Evolutionary conservation across 495 filamentous ascomycete genomes (phyloP).

Genomic region (Tetracladium marchalianum): DNA sequence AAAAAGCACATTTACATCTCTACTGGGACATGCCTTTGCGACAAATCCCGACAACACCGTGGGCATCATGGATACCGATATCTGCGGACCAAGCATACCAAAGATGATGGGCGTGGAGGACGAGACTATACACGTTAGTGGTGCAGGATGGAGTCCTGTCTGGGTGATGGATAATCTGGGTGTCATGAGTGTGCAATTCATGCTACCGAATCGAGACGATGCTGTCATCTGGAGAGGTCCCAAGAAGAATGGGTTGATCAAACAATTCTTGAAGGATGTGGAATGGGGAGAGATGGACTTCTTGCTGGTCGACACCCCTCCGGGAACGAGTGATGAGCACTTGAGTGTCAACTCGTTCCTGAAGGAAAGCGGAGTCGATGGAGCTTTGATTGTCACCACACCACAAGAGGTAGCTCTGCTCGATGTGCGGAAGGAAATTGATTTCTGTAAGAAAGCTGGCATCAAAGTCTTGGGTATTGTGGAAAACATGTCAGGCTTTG

Average conservation of each 20-base stretch:
- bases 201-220: constrained; percentile 86
- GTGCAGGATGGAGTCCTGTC: constrained; percentile 79
- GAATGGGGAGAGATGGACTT: constrained; percentile 95
- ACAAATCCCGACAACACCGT: constrained; percentile 63
- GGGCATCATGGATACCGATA: constrained; percentile 94
- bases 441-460: constrained; percentile 91
- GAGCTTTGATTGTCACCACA: constrained; percentile 86
- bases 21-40: constrained; percentile 82
- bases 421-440: constrained; percentile 92
- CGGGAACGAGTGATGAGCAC: constrained; percentile 92
- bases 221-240: constrained; percentile 95
- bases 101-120: constrained; percentile 96
- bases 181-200: constrained; percentile 95
- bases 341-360: constrained; percentile 80
- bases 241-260: constrained; percentile 98
- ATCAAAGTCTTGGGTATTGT: constrained; percentile 82
- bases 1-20: constrained; percentile 81
- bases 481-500: constrained; percentile 96
- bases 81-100: constrained; percentile 87
- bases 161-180: constrained; percentile 88
- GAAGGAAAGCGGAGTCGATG: constrained; percentile 82
- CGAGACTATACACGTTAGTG: constrained; percentile 82
- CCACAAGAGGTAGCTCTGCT: constrained; percentile 90
- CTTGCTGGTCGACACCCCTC: constrained; percentile 87
- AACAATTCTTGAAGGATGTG: constrained; percentile 94